phyloP scores from a whole-genome alignment of 306 rosid genomes.

The Argentina anserina region DNA sequence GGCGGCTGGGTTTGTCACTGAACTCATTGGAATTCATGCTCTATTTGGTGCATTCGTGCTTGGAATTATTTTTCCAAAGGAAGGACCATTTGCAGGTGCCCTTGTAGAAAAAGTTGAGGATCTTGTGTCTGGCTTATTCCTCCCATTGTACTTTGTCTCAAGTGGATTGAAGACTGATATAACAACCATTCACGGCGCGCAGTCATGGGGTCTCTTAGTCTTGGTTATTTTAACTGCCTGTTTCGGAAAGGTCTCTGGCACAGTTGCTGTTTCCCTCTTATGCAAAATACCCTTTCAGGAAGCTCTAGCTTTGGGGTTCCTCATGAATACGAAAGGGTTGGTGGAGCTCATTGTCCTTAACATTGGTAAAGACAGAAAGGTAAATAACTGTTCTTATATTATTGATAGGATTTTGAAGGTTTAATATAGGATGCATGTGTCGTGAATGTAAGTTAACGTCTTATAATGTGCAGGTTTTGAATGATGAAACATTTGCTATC shows the following conservation, averaged over 20 bases:
- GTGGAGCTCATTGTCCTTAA: constrained; percentile 90
- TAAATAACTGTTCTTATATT: constrained; percentile 5
- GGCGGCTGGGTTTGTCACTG: constrained; percentile 88
- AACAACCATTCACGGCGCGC: constrained; percentile 65
- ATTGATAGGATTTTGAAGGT: not conserved
- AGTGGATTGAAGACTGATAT: constrained; percentile 89
- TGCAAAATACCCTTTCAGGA: constrained; percentile 59
- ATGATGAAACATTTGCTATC: constrained; percentile 85
- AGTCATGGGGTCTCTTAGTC: constrained; percentile 84
- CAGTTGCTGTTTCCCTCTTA: constrained; percentile 44
- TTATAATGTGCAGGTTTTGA: constrained; percentile 57
- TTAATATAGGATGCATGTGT: not conserved
- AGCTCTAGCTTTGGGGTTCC: constrained; percentile 68
- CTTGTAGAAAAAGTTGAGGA: constrained; percentile 94
- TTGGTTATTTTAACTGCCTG: constrained; percentile 70
- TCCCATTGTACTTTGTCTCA: constrained; percentile 79
- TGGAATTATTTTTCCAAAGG: constrained; percentile 77
- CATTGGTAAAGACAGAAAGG: constrained; percentile 91
- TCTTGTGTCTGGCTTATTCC: constrained; percentile 79
- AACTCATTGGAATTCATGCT: constrained; percentile 82
- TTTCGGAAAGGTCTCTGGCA: constrained; percentile 77
- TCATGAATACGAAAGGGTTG: constrained; percentile 91
- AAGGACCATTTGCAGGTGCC: constrained; percentile 66
- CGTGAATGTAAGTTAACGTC: not conserved
- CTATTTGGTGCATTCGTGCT: constrained; percentile 81